phyloP scores from a whole-genome alignment of 768 basidiomycete species.

The Boletus subparvulus region DNA sequence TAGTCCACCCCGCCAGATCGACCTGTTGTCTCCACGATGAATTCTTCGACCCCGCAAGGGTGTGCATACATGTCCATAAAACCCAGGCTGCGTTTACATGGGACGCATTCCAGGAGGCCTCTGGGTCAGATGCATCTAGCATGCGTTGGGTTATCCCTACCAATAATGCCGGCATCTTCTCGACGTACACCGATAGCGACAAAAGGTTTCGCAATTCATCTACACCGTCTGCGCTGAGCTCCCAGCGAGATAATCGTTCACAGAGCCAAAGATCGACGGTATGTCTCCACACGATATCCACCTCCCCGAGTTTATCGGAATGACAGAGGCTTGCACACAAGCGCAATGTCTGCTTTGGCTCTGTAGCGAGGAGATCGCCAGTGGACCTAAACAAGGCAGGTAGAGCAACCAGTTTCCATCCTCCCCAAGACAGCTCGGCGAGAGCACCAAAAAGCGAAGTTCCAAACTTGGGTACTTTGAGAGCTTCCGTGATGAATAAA shows the following conservation, averaged over 20 bases:
- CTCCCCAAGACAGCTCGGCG: conserved; percentile 67
- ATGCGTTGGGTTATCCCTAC: conserved; percentile 44
- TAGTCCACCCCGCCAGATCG: conserved; percentile 52
- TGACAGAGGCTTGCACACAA: conserved; percentile 51
- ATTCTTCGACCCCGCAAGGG: conserved; percentile 40
- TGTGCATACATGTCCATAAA: conserved; percentile 57
- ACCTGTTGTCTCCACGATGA: conserved; percentile 48
- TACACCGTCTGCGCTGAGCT: conserved; percentile 41
- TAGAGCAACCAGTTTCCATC: conserved; percentile 70
- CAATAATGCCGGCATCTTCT: conserved; percentile 42
- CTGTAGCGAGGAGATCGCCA: conserved; percentile 43
- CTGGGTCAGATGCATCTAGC: conserved; percentile 32
- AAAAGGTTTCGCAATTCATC: conserved; percentile 56
- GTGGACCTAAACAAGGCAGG: conserved; percentile 57
- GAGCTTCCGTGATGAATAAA: conserved; percentile 39
- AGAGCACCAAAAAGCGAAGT: conserved; percentile 59
- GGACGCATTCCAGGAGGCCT: conserved; percentile 34
- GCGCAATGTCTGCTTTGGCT: conserved; percentile 44
- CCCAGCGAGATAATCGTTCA: conserved; percentile 43
- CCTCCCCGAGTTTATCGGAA: conserved; percentile 51
- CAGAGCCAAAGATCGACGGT: conserved; percentile 52
- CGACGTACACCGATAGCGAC: conserved; percentile 51
- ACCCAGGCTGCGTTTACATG: conserved; percentile 52
- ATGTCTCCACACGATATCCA: conserved; percentile 59
- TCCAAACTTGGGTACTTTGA: conserved; percentile 40